Conservation (phyloP, 1,139 yeast species). For the Geotrichum bryndzae region DNA sequence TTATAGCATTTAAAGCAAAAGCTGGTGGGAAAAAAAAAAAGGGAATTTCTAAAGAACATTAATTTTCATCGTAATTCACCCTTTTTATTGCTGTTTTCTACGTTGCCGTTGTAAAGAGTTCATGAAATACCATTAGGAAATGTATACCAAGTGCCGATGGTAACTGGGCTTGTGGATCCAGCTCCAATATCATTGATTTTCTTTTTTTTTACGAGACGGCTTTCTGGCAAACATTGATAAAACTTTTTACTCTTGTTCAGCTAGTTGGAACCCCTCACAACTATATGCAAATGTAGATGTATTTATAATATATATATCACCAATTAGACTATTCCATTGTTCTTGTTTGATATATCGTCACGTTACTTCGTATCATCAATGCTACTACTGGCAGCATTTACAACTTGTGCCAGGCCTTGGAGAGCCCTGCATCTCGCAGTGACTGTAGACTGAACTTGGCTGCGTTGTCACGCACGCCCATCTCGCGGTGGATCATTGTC, state of each 20-base stretch:
- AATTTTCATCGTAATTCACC: too few species aligned
- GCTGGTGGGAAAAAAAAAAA: too few species aligned
- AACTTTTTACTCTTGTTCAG: neutral
- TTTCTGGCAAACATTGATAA: neutral
- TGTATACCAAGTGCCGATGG: too few species aligned
- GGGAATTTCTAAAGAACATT: too few species aligned
- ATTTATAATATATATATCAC: neutral
- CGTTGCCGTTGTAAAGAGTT: neutral
- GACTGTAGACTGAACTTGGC: neutral
- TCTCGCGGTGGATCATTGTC: conserved; percentile 3
- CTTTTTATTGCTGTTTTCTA: too few species aligned
- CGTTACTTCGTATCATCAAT: neutral
- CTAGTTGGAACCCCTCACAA: neutral
- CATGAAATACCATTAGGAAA: too few species aligned
- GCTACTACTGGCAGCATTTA: neutral
- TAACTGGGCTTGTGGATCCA: too few species aligned
- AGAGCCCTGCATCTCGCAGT: neutral
- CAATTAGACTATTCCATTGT: neutral
- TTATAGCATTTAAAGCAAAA: too few species aligned
- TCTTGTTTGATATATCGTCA: too few species aligned
- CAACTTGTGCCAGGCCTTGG: neutral
- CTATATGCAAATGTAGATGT: neutral
- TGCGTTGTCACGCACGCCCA: conserved; percentile 4
- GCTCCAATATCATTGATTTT: neutral
- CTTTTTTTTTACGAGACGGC: neutral